These are phyloP conservation scores for Lentinus tigrinus DNA, from an alignment of 768 basidiomycete genomes.

Conservation along the genomic window DNA sequence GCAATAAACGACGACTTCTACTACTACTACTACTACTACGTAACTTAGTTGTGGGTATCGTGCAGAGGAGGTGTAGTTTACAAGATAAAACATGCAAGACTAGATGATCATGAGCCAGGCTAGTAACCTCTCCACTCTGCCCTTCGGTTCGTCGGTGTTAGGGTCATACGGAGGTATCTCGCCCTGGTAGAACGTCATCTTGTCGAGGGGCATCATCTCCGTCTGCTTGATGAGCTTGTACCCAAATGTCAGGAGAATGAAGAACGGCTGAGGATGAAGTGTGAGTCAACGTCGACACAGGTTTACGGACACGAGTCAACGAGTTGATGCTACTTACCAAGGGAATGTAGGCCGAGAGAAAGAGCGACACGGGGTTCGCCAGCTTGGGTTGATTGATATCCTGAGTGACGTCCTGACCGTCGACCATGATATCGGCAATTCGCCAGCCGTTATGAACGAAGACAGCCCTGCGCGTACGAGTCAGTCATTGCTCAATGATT, in stretches of 20 bases:
- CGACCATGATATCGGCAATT: slow-evolving; percentile 16
- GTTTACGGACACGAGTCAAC: background rate
- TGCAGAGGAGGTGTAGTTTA: too few relatives aligned
- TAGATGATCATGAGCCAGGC: slow-evolving; percentile 14
- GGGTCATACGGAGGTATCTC: background rate
- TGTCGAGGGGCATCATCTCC: slow-evolving; percentile 22
- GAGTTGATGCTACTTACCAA: too few relatives aligned
- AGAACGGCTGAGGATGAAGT: slow-evolving; percentile 20
- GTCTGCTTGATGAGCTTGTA: slow-evolving; percentile 32
- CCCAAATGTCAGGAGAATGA: slow-evolving; percentile 26
- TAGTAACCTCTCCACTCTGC: slow-evolving; percentile 9
- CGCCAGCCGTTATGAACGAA: slow-evolving; percentile 26
- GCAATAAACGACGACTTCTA: too few relatives aligned
- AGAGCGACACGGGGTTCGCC: slow-evolving; percentile 17
- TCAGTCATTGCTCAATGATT: background rate
- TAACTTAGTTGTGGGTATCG: too few relatives aligned
- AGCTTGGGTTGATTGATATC: background rate
- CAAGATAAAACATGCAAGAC: background rate
- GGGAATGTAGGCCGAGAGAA: slow-evolving; percentile 27
- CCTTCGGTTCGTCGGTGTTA: background rate
- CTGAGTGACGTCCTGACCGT: background rate
- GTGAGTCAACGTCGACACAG: background rate
- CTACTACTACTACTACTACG: too few relatives aligned
- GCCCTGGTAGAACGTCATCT: slow-evolving; percentile 23
- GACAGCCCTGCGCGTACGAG: slow-evolving; percentile 19